Evolutionary conservation across 2,329 filamentous ascomycete species (phyloP), one percentile per base, ranked within the genome.

Genomic region (Pseudopyrenochaeta lycopersici): DNA sequence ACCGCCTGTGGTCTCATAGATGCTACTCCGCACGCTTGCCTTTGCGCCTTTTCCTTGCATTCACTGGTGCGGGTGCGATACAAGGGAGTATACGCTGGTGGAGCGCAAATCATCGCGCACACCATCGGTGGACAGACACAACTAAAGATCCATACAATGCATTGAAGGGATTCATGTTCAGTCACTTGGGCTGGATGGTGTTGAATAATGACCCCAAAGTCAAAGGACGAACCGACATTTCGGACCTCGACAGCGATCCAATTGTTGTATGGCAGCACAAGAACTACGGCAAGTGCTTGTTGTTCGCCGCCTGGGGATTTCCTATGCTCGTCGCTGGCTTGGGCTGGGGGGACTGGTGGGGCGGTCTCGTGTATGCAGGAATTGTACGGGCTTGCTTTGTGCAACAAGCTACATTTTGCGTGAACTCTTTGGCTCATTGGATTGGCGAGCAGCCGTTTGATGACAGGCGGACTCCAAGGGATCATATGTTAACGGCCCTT

Each of bases 1-100:
- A 95, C 70, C 86, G 91, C 75, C 84, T 95, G 21, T 96, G 91
- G 91, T 69, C 71, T 15, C 80, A 82, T 60, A 73, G 72, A 20
- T 79, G 76, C 29, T 82, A 78, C 62, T 77, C 76, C 18, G 80
- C 78, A 3, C 63, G 65, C 2, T 58, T 71, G 1, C 79, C 78
- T 0, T 63, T 82, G 14, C 74, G 78, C 57, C 62, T 82, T 15
- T 80, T 79, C 62, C 71, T 82, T 14, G 80, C 79, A 11, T 77
- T 77, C 43, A 73, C 75, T 41, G 80, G 80, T 44, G 78, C 75
- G 27, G 79, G 79, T 31, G 78, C 79, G 7, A 77, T 81, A 3
- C 78, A 82, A 62, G 80, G 80, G 9, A 80, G 77, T 6, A 78
- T 79, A 48, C 61, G 80, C 39, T 82, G 79, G 77, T 82, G 80